Evolutionary conservation across 2,329 filamentous ascomycete genomes (phyloP), one percentile per base, ranked within the genome.

Genomic region (Diaporthe citrichinensis): DNA sequence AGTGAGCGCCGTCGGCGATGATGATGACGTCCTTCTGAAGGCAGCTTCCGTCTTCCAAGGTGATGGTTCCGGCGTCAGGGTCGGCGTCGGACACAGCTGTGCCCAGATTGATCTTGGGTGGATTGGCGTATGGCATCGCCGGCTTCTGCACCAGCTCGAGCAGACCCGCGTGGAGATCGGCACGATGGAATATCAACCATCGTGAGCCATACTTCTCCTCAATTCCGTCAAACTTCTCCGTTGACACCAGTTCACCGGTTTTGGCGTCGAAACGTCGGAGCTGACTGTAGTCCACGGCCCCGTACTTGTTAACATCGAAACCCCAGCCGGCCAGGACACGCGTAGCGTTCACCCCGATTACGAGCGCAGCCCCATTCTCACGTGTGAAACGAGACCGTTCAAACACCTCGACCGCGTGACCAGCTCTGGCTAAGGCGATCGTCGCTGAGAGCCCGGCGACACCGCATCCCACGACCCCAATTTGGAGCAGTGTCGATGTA

Each of bases 1-100:
- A 67, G 61, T 67, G 61, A 34, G 61, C 61, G n/a, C 61, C 61
- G 28, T 67, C 61, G 17, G 61, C 61, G 41, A 67, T 51, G 61
- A 67, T 34, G 28, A 67, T 67, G 41, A 51, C 28, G 10, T 67
- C 61, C 28, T 67, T 67, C 28, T 67, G 44, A 34, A 67, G 17
- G 61, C 2, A 1, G 4, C 20, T 14, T 67, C 61, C 44, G 61
- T 51, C 41, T 34, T 28, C 44, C 61, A 67, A 25, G 28, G 61
- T 67, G 41, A 67, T 36, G 15, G 12, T n/a, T n/a, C 61, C 61
- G 41, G 61, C 3, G 17, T 25, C 61, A 15, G 61, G 61, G 61
- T 67, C 61, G 28, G 61, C 61, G n/a, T 67, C 61, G 28, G 17
- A 67, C 3, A 67, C 61, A n/a, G 28, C 61, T 25, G 61, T 67